phyloP scores from a whole-genome alignment of 1,139 yeast genomes.

The Kodamaea sp. region DNA sequence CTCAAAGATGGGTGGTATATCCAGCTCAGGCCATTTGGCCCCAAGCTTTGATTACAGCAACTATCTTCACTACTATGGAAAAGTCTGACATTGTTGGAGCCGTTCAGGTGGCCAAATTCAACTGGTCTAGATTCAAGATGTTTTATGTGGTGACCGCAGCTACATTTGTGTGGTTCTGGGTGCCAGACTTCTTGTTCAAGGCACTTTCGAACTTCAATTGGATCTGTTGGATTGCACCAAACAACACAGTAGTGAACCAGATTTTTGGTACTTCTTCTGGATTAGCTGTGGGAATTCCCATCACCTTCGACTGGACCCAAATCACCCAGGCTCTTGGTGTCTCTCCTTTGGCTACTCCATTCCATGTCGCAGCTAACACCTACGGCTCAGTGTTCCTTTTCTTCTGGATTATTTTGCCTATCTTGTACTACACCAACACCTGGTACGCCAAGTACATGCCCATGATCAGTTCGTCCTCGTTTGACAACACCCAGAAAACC shows the following conservation, averaged over 20 bases:
- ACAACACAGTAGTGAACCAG: conserved; percentile 30
- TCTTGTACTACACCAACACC: conserved; percentile 50
- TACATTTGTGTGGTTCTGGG: conserved; percentile 24
- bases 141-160: conserved; percentile 17
- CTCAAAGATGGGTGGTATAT: conserved; percentile 25
- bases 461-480: conserved; percentile 41
- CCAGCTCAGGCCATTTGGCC: conserved; percentile 30
- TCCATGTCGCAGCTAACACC: conserved; percentile 20
- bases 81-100: conserved; percentile 16
- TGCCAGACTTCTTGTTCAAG: conserved; percentile 20
- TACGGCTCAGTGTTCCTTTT: conserved; percentile 30
- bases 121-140: conserved; percentile 23
- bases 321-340: conserved; percentile 24
- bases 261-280: conserved; percentile 18
- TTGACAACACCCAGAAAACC: conserved; percentile 43
- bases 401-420: conserved; percentile 45
- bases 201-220: conserved; percentile 32
- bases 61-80: conserved; percentile 24
- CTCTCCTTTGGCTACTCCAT: conserved; percentile 23
- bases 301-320: conserved; percentile 60
- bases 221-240: conserved; percentile 45
- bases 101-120: conserved; percentile 14
- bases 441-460: conserved; percentile 57
- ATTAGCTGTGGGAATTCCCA: conserved; percentile 16
- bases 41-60: conserved; percentile 23